Evolutionary conservation across 306 rosid species (phyloP), one percentile per base, ranked within the genome.

Genomic region (Ochetophila trinervis): DNA sequence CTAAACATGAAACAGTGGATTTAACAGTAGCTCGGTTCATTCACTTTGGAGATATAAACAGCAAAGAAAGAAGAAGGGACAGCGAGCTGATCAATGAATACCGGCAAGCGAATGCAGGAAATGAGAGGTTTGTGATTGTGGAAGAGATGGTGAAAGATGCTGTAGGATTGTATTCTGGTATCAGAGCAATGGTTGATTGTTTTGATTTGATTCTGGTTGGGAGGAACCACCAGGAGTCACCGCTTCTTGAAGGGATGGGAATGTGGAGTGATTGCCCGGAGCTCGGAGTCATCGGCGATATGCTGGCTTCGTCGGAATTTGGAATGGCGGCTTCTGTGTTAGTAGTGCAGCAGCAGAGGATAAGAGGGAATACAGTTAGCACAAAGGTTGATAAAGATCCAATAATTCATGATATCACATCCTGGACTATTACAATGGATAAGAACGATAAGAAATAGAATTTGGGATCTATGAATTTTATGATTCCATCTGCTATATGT

Each of bases 121-220:
- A 84, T 8, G 69, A 40, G 8, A 65, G 70, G 19, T 89, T 89
- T 68, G 88, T 76, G 37, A 70, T 89, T n/a, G 70, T 74, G 11
- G 87, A 86, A 5, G 90, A 84, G 69, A 75, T 86, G 42, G 87
- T 89, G 35, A 84, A 58, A 80, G 93, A 89, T 77, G 90, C 84
- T 6, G 54, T 54, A 8, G 88, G 80, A 13, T 53, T 89, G 58
- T 72, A 81, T 4, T 36, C 72, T 0, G 55, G 69, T 3, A 68
- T 86, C 13, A 80, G 53, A 53, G 79, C 63, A 45, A 69, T 71
- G 77, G 75, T 70, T n/a, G 93, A 84, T 57, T 78, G 80, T 71
- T 89, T 86, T 72, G 90, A 89, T 68, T 63, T 89, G 22, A 81
- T 83, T 30, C 57, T 89, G 71, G 83, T 83, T 5, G 96, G 94